Conservation (phyloP, 176 grass and related monocot genomes). For the Aegilops longissima region DNA sequence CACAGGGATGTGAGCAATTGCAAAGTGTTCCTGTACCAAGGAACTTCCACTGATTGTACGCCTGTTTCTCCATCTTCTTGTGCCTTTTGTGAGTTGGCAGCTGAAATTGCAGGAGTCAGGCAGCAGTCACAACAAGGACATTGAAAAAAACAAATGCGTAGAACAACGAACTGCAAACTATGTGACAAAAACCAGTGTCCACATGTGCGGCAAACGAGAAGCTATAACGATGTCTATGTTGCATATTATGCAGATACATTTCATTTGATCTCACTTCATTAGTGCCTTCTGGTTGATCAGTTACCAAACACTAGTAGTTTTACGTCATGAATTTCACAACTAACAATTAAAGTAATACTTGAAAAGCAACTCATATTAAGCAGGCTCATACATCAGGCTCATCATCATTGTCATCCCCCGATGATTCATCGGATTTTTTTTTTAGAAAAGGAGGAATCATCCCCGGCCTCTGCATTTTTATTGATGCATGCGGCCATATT, state of each 20-base stretch:
- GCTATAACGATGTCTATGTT: neutral
- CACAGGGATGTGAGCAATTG: neutral
- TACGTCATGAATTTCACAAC: slow-evolving; percentile 6
- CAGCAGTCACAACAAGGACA: neutral
- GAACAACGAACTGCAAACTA: neutral
- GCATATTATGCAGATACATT: neutral
- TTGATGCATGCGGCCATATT: no score
- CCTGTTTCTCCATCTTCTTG: slow-evolving; percentile 72
- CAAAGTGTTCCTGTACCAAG: neutral
- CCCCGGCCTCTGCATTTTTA: no score
- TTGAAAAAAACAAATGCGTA: neutral
- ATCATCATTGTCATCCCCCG: slow-evolving; percentile 48
- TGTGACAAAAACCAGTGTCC: neutral
- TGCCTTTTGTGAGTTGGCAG: slow-evolving; percentile 81
- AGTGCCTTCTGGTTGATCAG: no score
- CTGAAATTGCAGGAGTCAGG: slow-evolving; percentile 45
- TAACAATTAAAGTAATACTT: neutral
- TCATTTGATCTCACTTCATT: neutral
- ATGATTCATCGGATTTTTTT: slow-evolving; percentile 39
- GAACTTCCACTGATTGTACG: slow-evolving; percentile 75
- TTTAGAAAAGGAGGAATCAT: no score
- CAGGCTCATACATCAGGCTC: slow-evolving; percentile 49
- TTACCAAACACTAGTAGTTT: neutral
- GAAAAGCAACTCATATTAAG: neutral
- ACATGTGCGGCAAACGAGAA: neutral